Percentiles rank a stretch among this genome's conserved stretches.
Conservation (phyloP, 257 asterid genomes). For the Nicotiana noctiflora region DNA sequence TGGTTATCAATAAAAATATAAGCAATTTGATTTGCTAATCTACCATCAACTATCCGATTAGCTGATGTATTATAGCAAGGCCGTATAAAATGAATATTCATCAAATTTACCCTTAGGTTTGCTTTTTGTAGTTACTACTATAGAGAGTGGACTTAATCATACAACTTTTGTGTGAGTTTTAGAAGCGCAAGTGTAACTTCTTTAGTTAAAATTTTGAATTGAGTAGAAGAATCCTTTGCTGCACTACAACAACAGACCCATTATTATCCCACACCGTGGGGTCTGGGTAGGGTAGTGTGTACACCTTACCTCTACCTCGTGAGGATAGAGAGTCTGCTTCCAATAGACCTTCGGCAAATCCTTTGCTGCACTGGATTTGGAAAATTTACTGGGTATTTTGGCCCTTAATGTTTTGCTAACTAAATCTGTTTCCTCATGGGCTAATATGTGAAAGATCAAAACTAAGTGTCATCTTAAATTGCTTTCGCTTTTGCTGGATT, state of each 20-base stretch:
- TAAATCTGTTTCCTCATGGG: not conserved
- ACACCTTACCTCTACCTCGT: too few species aligned
- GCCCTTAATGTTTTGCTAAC: not conserved
- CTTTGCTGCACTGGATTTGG: not conserved
- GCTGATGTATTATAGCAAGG: not conserved
- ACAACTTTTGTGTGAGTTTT: not conserved
- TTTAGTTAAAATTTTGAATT: not conserved
- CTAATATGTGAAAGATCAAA: not conserved
- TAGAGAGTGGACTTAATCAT: not conserved
- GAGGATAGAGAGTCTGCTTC: too few species aligned
- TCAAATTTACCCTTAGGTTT: not conserved
- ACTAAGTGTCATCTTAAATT: not conserved
- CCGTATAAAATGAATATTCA: not conserved
- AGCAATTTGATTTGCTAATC: not conserved
- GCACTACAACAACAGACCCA: not conserved
- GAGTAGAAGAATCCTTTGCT: not conserved
- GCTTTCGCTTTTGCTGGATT: not conserved
- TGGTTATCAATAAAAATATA: not conserved
- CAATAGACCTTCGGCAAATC: not conserved
- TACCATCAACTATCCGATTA: not conserved
- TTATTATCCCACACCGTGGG: too few species aligned
- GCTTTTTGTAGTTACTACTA: not conserved
- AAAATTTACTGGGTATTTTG: not conserved
- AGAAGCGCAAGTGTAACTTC: not conserved
- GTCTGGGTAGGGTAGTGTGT: too few species aligned